A percentile compares a stretch with the other conserved stretches of the same genome.
Conservation (phyloP, 768 basidiomycete species). For the Lactarius hengduanensis region DNA sequence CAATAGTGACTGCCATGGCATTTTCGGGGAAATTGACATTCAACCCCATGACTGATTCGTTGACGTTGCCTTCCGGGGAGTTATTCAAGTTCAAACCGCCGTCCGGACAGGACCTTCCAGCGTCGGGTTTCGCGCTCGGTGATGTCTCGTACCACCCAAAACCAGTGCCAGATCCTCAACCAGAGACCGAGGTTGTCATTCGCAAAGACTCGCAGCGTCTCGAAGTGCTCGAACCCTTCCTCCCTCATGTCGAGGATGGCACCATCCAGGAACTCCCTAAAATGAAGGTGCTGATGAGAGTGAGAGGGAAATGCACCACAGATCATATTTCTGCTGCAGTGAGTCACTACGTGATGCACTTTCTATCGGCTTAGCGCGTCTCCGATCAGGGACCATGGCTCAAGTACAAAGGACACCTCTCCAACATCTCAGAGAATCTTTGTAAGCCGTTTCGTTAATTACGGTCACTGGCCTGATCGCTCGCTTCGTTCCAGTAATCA, state of each 20-base stretch:
- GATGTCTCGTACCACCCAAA: slow-evolving; percentile 73
- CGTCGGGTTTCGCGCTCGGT: slow-evolving; percentile 76
- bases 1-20: slow-evolving; percentile 95
- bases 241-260: slow-evolving; percentile 66
- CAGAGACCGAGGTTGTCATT: slow-evolving; percentile 77
- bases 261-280: slow-evolving; percentile 68
- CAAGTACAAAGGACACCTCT: slow-evolving; percentile 96
- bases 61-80: slow-evolving; percentile 64
- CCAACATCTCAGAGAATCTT: slow-evolving; percentile 95
- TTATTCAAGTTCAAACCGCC: slow-evolving; percentile 86
- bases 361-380: background rate
- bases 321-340: slow-evolving; percentile 98
- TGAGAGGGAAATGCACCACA: slow-evolving; percentile 98
- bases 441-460: slow-evolving; percentile 47
- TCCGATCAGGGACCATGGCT: slow-evolving; percentile 84
- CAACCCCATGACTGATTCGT: slow-evolving; percentile 83
- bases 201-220: slow-evolving; percentile 76
- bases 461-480: background rate
- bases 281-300: slow-evolving; percentile 83
- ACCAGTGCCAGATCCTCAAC: slow-evolving; percentile 68
- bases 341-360: slow-evolving; percentile 29
- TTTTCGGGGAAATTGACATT: slow-evolving; percentile 93
- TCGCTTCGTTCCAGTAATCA: slow-evolving; percentile 62
- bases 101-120: slow-evolving; percentile 78
- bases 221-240: slow-evolving; percentile 84